Base-by-base conservation (phyloP, 306 rosid species). In the Vicia villosa region DNA sequence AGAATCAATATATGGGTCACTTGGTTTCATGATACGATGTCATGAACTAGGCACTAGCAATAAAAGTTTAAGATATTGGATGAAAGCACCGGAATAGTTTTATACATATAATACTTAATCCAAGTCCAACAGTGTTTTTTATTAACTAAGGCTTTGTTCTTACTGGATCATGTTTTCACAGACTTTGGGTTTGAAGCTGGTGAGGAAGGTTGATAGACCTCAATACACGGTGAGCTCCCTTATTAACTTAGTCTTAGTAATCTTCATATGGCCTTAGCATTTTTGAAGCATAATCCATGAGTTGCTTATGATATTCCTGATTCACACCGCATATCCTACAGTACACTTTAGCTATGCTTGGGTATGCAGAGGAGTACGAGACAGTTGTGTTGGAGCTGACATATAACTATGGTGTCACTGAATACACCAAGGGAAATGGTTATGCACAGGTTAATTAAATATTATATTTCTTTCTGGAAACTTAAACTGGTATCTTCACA, bases 341-440 rank as follows among this genome's bases (percentile, higher is more conserved):
- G 97, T 95, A 91, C 81, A 49, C 85, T 30, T 0, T 91, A 65
- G 99, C 95, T 61, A 83, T 95, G 86, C 64, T 95, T 80, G 99
- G 96, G 30, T 91, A 91, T 74, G 95, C 84, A 11, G 97, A 89
- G 69, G 99, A 95, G 78, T 76, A 84, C 22, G 82, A 88, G 89
- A 91, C 97, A 30, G 84, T 80, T 28, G 96, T 88, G 63, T 85
- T 94, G 77, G 99, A 94, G 87, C 82, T 94, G 87, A 89, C 99
- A 28, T 95, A 91, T 72, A 95, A 95, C 80, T 89, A 94, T 80
- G 97, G 89, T 68, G 97, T 87, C 79, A 89, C 91, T 11, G 95
- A 91, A 67, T 91, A 91, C 65, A 80, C 97, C 43, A 91, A 94
- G 81, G 99, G 97, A 75, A 89, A 83, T 80, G 99, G 96, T 59